Percentiles rank a stretch among this genome's conserved stretches.
Evolutionary conservation across 495 filamentous ascomycete species (phyloP).

Genomic region (Podospora sp.): DNA sequence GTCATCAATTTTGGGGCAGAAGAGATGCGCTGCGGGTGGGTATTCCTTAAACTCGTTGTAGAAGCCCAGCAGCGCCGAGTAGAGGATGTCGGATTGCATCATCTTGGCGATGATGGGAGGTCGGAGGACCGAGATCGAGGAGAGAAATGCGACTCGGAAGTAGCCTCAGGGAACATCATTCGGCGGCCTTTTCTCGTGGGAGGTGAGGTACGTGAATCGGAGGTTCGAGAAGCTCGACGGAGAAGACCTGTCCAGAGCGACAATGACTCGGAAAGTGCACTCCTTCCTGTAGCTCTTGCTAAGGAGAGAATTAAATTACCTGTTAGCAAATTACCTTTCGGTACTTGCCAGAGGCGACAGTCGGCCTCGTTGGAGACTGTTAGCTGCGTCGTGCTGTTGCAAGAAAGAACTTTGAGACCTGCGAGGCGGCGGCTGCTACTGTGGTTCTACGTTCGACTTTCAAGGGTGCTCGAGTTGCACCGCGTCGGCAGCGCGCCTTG

Average conservation of each 20-base stretch:
- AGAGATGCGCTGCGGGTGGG: conserved; percentile 41
- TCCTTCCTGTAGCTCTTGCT: not conserved
- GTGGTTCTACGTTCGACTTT: not conserved
- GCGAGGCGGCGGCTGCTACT: not conserved
- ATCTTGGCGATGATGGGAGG: conserved; percentile 22
- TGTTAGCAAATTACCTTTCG: not conserved
- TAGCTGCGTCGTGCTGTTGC: not conserved
- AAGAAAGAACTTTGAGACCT: not conserved
- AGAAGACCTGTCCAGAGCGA: not conserved
- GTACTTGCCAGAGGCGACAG: not conserved
- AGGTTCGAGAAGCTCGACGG: not conserved
- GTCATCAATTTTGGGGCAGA: conserved; percentile 47
- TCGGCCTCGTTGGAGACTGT: not conserved
- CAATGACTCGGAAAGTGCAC: not conserved
- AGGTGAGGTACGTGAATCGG: not conserved
- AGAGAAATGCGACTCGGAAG: not conserved
- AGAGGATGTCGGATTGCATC: conserved; percentile 27
- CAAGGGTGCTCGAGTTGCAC: not conserved
- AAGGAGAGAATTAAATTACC: not conserved
- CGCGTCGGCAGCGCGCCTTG: not conserved
- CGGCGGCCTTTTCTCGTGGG: not conserved
- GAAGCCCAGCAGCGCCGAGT: conserved; percentile 30
- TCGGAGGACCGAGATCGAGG: not conserved
- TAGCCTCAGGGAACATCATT: conserved; percentile 10
- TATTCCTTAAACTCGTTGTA: conserved; percentile 35